Base-by-base conservation (phyloP, 140 eudicot genomes). In the Cichorium intybus region DNA sequence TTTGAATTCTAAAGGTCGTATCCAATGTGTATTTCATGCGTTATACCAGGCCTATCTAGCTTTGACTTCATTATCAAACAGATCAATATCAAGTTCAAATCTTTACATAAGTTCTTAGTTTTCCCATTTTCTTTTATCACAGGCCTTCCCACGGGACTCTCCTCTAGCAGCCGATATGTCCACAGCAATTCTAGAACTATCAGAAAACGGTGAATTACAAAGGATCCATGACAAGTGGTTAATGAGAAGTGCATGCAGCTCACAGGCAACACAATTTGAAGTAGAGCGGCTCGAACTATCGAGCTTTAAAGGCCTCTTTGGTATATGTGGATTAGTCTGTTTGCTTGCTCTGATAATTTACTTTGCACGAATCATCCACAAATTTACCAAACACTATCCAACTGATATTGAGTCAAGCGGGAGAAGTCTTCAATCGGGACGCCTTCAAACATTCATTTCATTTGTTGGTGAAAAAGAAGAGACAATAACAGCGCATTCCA, bases 161-260 rank as follows among this genome's bases (percentile, higher is more conserved):
- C 95, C 93, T 20, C 68, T 90, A 60, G 90, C 97, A 51, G 83
- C 81, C 2, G 97, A 90, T 64, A 58, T 90, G 64, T 86, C 97
- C 52, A 90, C 97, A 1, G 95, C 97, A 15, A 79, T 90, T 24
- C 75, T 90, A 10, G 76, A 75, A 50, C 87, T 90, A 6, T 84
- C 95, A 3, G 97, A 87, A 69, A 87, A 45, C 45, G 95, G 97
- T 4, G 97, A 90, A 23, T 83, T 90, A 31, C 95, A 90, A 71
- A 56, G 95, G 64, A 86, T 90, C 27, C 97, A 87, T 23, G 95
- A 90, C 76, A 87, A 90, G 61, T 90, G 97, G 97, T 70, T 90
- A 14, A 51, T 58, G 72, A 77, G 84, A 69, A 84, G 93, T 20
- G 84, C 95, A 20, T 90, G 97, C 76, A 81, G 82, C 35, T 90